phyloP scores from a whole-genome alignment of 805 yeast genomes.

The Nakazawaea pomicola region DNA sequence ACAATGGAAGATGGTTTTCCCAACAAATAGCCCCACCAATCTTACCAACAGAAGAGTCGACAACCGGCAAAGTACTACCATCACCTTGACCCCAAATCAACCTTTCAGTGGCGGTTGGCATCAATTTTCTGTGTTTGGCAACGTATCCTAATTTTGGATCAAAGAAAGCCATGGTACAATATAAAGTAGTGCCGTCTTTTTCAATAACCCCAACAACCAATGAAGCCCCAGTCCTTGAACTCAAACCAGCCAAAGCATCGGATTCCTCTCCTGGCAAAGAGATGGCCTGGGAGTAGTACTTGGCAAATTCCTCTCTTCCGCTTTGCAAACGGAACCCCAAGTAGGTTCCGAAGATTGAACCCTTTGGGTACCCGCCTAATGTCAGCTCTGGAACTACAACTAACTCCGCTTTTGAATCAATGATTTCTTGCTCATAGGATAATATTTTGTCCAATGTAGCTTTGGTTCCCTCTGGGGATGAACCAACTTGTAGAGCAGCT shows the following conservation, averaged over 20 bases:
- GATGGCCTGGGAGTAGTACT: slow-evolving; percentile 30
- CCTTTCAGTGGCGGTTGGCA: slow-evolving; percentile 41
- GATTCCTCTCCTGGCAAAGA: slow-evolving; percentile 32
- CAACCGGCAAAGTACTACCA: slow-evolving; percentile 37
- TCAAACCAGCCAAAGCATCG: slow-evolving; percentile 26
- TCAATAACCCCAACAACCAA: slow-evolving; percentile 38
- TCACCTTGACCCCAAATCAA: slow-evolving; percentile 43
- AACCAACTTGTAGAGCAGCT: slow-evolving; percentile 39
- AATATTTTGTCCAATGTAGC: slow-evolving; percentile 33
- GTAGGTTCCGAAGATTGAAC: slow-evolving; percentile 36
- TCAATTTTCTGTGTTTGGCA: slow-evolving; percentile 37
- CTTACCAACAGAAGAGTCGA: slow-evolving; percentile 29
- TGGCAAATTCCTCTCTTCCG: slow-evolving; percentile 35
- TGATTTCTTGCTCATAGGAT: slow-evolving; percentile 31
- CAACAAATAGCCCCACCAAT: slow-evolving; percentile 45
- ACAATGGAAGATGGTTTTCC: slow-evolving; percentile 40
- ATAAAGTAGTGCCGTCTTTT: slow-evolving; percentile 31
- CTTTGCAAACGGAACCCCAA: slow-evolving; percentile 36
- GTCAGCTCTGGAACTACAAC: slow-evolving; percentile 43
- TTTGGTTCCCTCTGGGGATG: slow-evolving; percentile 32
- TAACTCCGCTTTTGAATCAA: slow-evolving; percentile 26
- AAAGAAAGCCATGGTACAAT: slow-evolving; percentile 36
- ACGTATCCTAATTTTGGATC: slow-evolving; percentile 33
- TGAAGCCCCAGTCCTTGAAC: slow-evolving; percentile 29
- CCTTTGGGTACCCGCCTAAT: slow-evolving; percentile 44